Percentiles rank a stretch among this genome's conserved stretches.
These are phyloP conservation scores for Populus nigra DNA, from an alignment of 345 rosid genomes.

Conservation along the genomic window DNA sequence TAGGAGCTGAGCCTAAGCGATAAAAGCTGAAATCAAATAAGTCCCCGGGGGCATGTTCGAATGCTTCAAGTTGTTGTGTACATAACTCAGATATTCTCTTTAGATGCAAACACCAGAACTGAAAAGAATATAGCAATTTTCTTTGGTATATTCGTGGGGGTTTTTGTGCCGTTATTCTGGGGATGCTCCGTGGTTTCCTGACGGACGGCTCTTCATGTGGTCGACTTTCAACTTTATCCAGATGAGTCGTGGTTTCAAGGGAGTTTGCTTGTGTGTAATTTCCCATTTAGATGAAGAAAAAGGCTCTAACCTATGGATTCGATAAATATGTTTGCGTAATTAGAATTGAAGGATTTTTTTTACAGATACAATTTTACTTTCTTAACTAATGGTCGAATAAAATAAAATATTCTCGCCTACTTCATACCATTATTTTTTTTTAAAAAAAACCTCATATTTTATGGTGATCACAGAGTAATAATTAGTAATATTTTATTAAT, in stretches of 20 bases:
- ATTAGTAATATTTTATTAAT: too few species aligned
- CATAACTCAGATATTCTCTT: conserved; percentile 22
- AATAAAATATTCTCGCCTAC: too few species aligned
- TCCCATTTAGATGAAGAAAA: neutral
- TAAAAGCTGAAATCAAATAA: conserved; percentile 23
- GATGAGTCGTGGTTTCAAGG: neutral
- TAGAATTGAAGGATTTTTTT: too few species aligned
- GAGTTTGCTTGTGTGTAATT: neutral
- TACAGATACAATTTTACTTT: too few species aligned
- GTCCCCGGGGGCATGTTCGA: neutral
- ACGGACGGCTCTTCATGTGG: neutral
- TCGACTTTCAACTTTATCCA: too few species aligned
- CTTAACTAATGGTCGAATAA: too few species aligned
- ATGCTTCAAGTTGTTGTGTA: conserved; percentile 27
- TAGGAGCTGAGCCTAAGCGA: conserved; percentile 30
- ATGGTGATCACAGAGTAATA: too few species aligned
- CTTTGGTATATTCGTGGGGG: neutral
- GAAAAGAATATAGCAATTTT: neutral
- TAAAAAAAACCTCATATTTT: too few species aligned
- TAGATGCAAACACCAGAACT: neutral
- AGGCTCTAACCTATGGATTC: neutral
- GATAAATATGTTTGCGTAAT: too few species aligned
- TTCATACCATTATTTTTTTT: too few species aligned
- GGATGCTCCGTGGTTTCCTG: neutral
- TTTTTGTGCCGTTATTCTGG: neutral